These are phyloP conservation scores for Cichorium intybus DNA, from an alignment of 140 eudicot species.

Conservation along the genomic window DNA sequence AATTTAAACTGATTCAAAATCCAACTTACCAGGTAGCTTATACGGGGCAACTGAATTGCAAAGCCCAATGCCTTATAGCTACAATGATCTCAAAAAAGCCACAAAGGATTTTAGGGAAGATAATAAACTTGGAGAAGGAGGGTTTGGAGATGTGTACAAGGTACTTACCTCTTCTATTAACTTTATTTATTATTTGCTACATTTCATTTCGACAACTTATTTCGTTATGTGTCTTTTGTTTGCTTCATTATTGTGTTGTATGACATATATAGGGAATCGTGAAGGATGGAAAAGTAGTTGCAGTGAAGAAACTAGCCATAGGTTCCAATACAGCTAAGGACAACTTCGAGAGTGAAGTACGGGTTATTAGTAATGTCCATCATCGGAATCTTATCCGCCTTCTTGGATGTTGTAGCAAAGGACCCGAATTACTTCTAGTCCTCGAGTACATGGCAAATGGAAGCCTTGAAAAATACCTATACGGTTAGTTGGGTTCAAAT, in stretches of 20 bases:
- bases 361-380: slow-evolving; percentile 69
- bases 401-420: slow-evolving; percentile 62
- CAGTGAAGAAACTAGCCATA: slow-evolving; percentile 56
- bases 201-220: slow-evolving; percentile 6
- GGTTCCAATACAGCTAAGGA: slow-evolving; percentile 47
- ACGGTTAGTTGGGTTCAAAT: slow-evolving; percentile 33
- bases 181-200: not conserved
- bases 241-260: not conserved
- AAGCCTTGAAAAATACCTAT: slow-evolving; percentile 65
- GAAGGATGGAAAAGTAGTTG: slow-evolving; percentile 53
- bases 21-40: slow-evolving; percentile 37
- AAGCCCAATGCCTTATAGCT: slow-evolving; percentile 57
- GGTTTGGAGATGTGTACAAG: slow-evolving; percentile 77
- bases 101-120: slow-evolving; percentile 58
- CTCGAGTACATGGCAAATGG: slow-evolving; percentile 72
- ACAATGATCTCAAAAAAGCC: slow-evolving; percentile 54
- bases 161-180: slow-evolving; percentile 18
- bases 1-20: not conserved
- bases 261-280: slow-evolving; percentile 37
- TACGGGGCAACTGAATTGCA: slow-evolving; percentile 64
- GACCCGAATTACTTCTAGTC: slow-evolving; percentile 60
- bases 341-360: slow-evolving; percentile 64
- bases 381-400: slow-evolving; percentile 73
- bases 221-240: not conserved
- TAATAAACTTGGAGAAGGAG: slow-evolving; percentile 70